Evolutionary conservation across 345 rosid species (phyloP).

Genomic region (Punica granatum): DNA sequence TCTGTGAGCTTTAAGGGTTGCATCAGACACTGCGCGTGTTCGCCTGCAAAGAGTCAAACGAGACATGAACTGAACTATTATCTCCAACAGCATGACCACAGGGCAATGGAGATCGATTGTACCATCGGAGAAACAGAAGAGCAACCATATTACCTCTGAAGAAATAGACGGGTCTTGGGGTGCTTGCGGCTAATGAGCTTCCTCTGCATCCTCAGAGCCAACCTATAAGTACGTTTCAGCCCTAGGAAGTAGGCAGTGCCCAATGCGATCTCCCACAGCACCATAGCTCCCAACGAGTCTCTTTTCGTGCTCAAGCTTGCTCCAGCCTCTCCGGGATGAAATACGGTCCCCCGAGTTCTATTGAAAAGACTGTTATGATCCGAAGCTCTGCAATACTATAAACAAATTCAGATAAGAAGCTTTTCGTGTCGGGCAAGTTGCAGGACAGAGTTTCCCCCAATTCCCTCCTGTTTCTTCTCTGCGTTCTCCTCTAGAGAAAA

Average conservation of each 20-base stretch:
- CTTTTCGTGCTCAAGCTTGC: too few species aligned
- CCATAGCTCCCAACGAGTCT: too few species aligned
- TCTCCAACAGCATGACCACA: background rate
- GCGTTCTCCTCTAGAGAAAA: background rate
- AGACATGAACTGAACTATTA: background rate
- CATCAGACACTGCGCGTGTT: too few species aligned
- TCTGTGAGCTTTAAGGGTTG: too few species aligned
- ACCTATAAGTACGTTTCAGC: conserved; percentile 63
- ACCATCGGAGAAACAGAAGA: background rate
- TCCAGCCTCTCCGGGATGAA: too few species aligned
- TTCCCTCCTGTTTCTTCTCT: background rate
- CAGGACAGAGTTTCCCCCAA: too few species aligned
- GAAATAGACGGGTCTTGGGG: conserved; percentile 53
- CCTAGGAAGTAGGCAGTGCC: conserved; percentile 87
- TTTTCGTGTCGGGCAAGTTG: too few species aligned
- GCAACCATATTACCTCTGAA: conserved; percentile 38
- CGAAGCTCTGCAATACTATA: too few species aligned
- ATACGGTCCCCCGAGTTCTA: too few species aligned
- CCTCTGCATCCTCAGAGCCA: conserved; percentile 67
- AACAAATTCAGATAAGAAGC: too few species aligned
- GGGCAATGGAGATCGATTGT: background rate
- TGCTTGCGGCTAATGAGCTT: conserved; percentile 46
- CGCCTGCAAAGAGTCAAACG: background rate
- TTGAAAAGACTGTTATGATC: too few species aligned
- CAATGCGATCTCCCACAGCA: conserved; percentile 86